phyloP scores from a whole-genome alignment of 2,329 filamentous ascomycete species.

The Venturia carpophila region DNA sequence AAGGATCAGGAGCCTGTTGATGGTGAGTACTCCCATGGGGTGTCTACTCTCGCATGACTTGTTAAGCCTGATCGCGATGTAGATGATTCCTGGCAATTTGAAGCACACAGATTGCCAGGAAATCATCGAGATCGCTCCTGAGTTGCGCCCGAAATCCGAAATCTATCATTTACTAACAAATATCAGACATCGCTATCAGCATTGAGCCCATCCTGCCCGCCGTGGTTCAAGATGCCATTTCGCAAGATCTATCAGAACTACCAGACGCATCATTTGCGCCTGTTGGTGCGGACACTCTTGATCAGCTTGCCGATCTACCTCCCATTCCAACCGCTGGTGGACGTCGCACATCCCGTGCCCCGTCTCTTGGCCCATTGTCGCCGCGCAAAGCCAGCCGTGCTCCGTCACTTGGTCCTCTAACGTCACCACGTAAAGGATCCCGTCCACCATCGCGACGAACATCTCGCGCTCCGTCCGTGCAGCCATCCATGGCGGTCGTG shows the following conservation, averaged over 20 bases:
- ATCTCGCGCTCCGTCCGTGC: slow-evolving; percentile 9
- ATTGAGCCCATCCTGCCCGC: slow-evolving; percentile 8
- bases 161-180: background rate
- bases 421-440: slow-evolving; percentile 11
- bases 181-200: slow-evolving; percentile 7
- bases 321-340: slow-evolving; percentile 12
- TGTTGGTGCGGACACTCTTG: slow-evolving; percentile 13
- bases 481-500: background rate
- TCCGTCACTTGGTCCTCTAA: background rate
- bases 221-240: slow-evolving; percentile 2
- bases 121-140: background rate
- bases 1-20: background rate
- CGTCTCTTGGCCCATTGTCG: slow-evolving; percentile 1
- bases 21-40: background rate
- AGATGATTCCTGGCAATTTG: background rate
- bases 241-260: slow-evolving; percentile 11
- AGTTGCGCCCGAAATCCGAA: background rate
- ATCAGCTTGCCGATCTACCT: slow-evolving; percentile 11
- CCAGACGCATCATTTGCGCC: slow-evolving; percentile 14
- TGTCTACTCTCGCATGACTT: background rate
- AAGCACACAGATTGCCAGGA: background rate
- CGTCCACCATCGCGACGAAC: slow-evolving; percentile 10
- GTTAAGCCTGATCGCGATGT: background rate
- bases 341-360: slow-evolving; percentile 4
- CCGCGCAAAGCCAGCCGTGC: background rate